These are phyloP conservation scores for Leucocoprinus sp. DNA, from an alignment of 768 basidiomycete species.

Conservation along the genomic window DNA sequence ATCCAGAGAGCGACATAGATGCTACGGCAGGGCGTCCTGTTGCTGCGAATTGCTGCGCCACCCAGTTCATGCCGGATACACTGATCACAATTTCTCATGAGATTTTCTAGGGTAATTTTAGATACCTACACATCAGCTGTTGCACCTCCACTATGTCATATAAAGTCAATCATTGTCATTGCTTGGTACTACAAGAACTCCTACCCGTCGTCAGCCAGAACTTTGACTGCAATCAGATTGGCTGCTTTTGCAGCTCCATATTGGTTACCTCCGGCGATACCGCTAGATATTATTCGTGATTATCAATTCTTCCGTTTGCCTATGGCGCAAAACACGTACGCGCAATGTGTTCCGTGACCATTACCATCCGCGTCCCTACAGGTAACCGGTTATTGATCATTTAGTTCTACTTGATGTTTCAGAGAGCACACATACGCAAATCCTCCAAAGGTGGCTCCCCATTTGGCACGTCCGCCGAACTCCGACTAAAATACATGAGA, in stretches of 20 bases:
- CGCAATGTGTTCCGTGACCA: slow-evolving; percentile 30
- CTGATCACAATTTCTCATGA: slow-evolving; percentile 12
- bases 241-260: slow-evolving; percentile 23
- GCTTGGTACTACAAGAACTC: not conserved
- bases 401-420: too few species aligned
- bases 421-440: not conserved
- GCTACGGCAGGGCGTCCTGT: slow-evolving; percentile 25
- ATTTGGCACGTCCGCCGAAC: slow-evolving; percentile 31
- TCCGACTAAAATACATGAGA: slow-evolving; percentile 13
- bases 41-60: slow-evolving; percentile 15
- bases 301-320: not conserved
- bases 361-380: slow-evolving; percentile 22
- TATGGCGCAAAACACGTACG: slow-evolving; percentile 12
- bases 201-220: slow-evolving; percentile 26
- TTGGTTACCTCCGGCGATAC: slow-evolving; percentile 18
- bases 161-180: not conserved
- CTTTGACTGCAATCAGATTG: slow-evolving; percentile 32
- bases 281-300: slow-evolving; percentile 8
- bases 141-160: slow-evolving; percentile 1
- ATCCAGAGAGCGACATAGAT: slow-evolving; percentile 29
- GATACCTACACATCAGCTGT: slow-evolving; percentile 3
- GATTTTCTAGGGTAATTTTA: too few species aligned
- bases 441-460: slow-evolving; percentile 27
- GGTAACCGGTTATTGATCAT: too few species aligned
- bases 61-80: slow-evolving; percentile 26